Percentiles rank a stretch among this genome's conserved stretches.
Conservation (phyloP, 768 basidiomycete genomes). For the Cantharellus cinnabarinus region DNA sequence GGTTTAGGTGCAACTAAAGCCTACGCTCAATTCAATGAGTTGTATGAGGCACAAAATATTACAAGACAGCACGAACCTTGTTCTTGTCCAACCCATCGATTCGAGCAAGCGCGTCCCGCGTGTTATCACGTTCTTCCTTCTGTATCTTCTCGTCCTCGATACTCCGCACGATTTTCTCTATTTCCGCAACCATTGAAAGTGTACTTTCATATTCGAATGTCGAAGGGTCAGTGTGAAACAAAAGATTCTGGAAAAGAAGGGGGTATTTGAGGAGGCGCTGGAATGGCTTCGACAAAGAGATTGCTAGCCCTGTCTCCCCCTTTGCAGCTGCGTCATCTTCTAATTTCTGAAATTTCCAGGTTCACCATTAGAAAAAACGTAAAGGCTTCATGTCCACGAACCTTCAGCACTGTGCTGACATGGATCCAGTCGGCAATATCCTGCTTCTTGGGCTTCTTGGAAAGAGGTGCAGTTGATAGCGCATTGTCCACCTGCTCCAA, state of each 20-base stretch:
- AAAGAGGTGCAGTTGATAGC: constrained; percentile 35
- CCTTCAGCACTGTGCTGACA: constrained; percentile 48
- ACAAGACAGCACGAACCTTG: constrained; percentile 28
- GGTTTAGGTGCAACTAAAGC: constrained; percentile 71
- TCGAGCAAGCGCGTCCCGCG: constrained; percentile 83
- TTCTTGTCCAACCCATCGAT: constrained; percentile 94
- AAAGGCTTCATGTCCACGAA: not conserved
- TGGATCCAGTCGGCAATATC: constrained; percentile 61
- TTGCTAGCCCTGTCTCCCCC: constrained; percentile 86
- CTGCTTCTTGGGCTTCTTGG: constrained; percentile 67
- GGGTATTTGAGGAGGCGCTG: constrained; percentile 94
- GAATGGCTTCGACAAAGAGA: constrained; percentile 91
- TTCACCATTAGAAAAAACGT: not conserved
- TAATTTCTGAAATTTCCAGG: constrained; percentile 23
- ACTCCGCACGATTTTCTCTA: constrained; percentile 85
- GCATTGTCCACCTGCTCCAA: constrained; percentile 72
- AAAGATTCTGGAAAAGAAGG: constrained; percentile 87
- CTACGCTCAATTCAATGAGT: constrained; percentile 9
- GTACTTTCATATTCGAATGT: constrained; percentile 96
- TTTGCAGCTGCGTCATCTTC: constrained; percentile 66
- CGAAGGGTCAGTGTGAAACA: constrained; percentile 92
- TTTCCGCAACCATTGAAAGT: constrained; percentile 88
- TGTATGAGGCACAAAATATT: not conserved
- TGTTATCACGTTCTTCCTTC: constrained; percentile 89
- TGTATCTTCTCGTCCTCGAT: constrained; percentile 98